Conservation (phyloP, 495 filamentous ascomycete species). For the Aspergillus conjunctus region DNA sequence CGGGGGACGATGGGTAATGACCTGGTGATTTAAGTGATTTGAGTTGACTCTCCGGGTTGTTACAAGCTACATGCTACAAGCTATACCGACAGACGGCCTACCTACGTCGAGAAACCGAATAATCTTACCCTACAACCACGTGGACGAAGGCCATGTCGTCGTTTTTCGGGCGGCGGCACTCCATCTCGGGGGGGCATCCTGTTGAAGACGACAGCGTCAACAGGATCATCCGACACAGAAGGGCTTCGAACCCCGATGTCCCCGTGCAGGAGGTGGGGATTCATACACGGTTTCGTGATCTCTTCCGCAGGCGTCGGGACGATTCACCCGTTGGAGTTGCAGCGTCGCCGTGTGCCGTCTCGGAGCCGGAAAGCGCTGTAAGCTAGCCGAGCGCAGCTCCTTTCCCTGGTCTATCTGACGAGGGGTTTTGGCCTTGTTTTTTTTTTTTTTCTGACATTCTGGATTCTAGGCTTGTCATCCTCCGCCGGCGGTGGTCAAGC, state of each 20-base stretch:
- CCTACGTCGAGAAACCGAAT: background rate
- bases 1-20: too few species aligned
- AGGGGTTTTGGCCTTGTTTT: background rate
- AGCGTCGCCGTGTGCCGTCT: background rate
- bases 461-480: constrained; percentile 1
- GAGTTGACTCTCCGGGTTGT: background rate
- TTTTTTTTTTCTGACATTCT: background rate
- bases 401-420: background rate
- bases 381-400: background rate
- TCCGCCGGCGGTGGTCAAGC: background rate
- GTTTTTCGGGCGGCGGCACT: constrained; percentile 27
- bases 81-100: too few species aligned
- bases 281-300: constrained; percentile 26
- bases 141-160: constrained; percentile 20
- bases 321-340: background rate
- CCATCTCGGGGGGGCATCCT: constrained; percentile 15
- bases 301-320: constrained; percentile 34
- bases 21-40: background rate
- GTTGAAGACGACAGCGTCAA: constrained; percentile 10
- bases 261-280: constrained; percentile 1
- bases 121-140: background rate
- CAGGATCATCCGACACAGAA: constrained; percentile 1
- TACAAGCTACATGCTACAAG: background rate
- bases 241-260: constrained; percentile 19
- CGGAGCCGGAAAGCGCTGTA: background rate